Percentiles rank a stretch among this genome's conserved stretches.
Evolutionary conservation across 352 stramenopile genomes (phyloP).

Genomic region (Pythium dissotocum): DNA sequence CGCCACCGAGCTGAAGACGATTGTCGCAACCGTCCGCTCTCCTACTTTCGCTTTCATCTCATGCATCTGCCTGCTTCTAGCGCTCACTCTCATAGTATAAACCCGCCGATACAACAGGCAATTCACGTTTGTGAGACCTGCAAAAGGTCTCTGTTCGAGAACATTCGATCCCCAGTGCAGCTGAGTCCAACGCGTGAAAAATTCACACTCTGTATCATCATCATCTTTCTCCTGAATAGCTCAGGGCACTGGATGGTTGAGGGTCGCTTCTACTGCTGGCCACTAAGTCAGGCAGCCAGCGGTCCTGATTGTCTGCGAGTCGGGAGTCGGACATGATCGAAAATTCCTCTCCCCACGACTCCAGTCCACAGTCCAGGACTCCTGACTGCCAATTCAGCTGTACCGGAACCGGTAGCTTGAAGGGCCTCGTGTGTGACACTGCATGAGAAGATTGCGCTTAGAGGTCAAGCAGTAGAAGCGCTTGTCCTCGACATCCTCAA

Average conservation of each 20-base stretch:
- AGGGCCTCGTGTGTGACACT: neutral
- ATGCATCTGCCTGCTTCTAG: neutral
- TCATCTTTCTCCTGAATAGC: neutral
- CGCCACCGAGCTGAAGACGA: neutral
- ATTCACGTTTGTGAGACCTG: neutral
- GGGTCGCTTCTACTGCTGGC: too few species aligned
- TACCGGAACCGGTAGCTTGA: too few species aligned
- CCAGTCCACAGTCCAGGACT: too few species aligned
- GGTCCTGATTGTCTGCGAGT: too few species aligned
- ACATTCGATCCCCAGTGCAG: neutral
- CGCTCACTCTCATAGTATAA: neutral
- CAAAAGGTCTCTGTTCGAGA: neutral
- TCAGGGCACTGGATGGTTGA: too few species aligned
- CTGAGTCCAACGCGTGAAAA: conserved; percentile 4
- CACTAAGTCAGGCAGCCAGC: too few species aligned
- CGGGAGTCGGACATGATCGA: too few species aligned
- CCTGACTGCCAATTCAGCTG: too few species aligned
- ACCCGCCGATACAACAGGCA: neutral
- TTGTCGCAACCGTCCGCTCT: neutral
- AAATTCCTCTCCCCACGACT: too few species aligned
- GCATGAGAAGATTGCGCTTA: too few species aligned
- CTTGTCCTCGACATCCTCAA: neutral
- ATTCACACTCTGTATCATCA: neutral
- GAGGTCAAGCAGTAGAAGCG: too few species aligned
- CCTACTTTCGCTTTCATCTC: neutral